A percentile compares a stretch with the other conserved stretches of the same genome.
Conservation (phyloP, 2,329 filamentous ascomycete species). For the Hypoxylon sp. region DNA sequence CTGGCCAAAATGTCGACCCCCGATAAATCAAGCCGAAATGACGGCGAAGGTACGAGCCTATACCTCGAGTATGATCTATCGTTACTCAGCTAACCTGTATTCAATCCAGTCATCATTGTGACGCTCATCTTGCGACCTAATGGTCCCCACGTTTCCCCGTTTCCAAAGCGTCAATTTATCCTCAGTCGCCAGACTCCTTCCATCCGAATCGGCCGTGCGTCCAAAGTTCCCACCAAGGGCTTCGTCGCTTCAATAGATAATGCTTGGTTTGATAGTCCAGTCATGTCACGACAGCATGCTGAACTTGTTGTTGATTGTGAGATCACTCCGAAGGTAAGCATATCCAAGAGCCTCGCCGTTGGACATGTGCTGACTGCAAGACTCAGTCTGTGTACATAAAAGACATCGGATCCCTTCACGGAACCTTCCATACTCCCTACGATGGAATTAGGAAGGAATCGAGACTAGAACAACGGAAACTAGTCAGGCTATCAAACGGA, state of each 20-base stretch:
- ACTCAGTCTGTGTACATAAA: constrained; percentile 61
- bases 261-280: constrained; percentile 78
- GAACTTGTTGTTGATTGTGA: constrained; percentile 62
- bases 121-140: constrained; percentile 39
- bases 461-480: constrained; percentile 43
- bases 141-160: constrained; percentile 18
- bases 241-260: constrained; percentile 64
- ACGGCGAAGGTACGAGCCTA: constrained; percentile 40
- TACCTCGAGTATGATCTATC: background rate
- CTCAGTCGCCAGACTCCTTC: constrained; percentile 48
- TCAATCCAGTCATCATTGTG: constrained; percentile 43
- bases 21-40: constrained; percentile 18
- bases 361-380: constrained; percentile 48
- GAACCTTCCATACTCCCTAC: constrained; percentile 62
- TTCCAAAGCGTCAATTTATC: constrained; percentile 50
- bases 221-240: constrained; percentile 62
- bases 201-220: constrained; percentile 61
- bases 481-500: constrained; percentile 52
- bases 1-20: constrained; percentile 30
- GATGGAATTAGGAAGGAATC: constrained; percentile 43
- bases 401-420: constrained; percentile 67
- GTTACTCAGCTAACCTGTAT: constrained; percentile 6
- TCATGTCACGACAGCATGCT: constrained; percentile 80
- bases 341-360: background rate
- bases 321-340: constrained; percentile 59